Evolutionary conservation across 129 eudicot species (phyloP).

Genomic region (Tanacetum coccineum): DNA sequence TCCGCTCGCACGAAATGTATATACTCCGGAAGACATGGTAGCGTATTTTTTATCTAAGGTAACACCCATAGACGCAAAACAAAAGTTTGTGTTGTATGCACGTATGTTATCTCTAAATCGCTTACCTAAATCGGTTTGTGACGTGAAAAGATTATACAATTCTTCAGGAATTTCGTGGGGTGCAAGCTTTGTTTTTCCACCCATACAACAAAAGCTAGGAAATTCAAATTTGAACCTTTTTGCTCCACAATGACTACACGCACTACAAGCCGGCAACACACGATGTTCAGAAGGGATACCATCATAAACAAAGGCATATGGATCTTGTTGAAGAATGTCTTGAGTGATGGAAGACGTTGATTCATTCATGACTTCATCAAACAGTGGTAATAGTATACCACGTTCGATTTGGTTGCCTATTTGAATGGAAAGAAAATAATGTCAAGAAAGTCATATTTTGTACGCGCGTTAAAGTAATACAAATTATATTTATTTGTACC

Average conservation of each 20-base stretch:
- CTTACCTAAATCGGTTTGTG: background rate
- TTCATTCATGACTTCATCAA: background rate
- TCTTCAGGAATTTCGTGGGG: background rate
- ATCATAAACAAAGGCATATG: background rate
- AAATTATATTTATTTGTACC: no score
- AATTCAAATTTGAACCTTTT: background rate
- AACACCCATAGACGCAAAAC: background rate
- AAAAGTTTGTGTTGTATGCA: background rate
- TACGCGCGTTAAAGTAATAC: no score
- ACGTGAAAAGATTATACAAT: background rate
- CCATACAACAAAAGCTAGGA: slow-evolving; percentile 1
- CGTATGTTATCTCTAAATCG: background rate
- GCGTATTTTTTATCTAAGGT: background rate
- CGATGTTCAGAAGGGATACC: background rate
- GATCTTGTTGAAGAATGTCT: background rate
- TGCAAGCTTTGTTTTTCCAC: background rate
- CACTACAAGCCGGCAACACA: background rate
- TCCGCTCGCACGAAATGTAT: background rate
- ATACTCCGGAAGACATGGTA: background rate
- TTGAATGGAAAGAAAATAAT: background rate
- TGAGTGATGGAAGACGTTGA: background rate
- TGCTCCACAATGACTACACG: background rate
- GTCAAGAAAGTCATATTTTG: background rate
- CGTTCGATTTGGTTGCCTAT: background rate
- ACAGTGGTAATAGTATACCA: background rate